These are phyloP conservation scores for Aspergillus asperescens DNA, from an alignment of 495 filamentous ascomycete species.

Conservation along the genomic window DNA sequence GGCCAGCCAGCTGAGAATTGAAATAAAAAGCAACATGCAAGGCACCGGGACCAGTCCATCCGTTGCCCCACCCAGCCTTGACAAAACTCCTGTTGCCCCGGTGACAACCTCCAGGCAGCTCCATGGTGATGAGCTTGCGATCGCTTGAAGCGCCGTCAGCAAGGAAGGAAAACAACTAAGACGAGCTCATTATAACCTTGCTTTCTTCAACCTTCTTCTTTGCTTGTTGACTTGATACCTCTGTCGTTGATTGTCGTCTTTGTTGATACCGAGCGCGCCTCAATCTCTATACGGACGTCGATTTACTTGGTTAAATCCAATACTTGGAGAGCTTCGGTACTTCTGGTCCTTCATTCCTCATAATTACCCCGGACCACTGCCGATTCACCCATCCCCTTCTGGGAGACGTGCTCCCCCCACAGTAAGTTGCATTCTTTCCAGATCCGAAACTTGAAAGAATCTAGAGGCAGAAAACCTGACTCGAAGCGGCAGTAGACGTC, in stretches of 20 bases:
- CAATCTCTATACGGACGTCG: neutral
- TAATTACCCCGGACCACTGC: neutral
- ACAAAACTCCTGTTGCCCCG: slow-evolving; percentile 25
- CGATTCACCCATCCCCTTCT: slow-evolving; percentile 5
- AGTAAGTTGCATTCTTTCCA: slow-evolving; percentile 16
- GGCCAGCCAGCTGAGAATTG: neutral
- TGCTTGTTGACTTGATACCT: neutral
- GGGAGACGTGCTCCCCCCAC: neutral
- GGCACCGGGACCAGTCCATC: slow-evolving; percentile 7
- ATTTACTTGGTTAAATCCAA: neutral
- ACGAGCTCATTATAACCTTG: neutral
- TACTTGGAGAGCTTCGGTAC: neutral
- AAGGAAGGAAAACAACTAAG: neutral
- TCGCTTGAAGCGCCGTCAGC: slow-evolving; percentile 11
- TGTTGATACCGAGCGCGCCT: slow-evolving; percentile 1
- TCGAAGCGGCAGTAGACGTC: neutral
- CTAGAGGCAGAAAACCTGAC: neutral
- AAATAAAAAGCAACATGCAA: slow-evolving; percentile 10
- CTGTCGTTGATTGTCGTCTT: slow-evolving; percentile 2
- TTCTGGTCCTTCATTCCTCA: slow-evolving; percentile 7
- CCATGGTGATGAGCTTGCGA: slow-evolving; percentile 10
- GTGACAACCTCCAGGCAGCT: slow-evolving; percentile 24
- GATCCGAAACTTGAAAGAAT: neutral
- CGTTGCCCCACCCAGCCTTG: slow-evolving; percentile 18
- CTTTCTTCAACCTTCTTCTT: neutral